Evolutionary conservation across 108 stramenopile species (phyloP), one percentile per base, ranked within the genome.

Genomic region (Schizochytrium sp.): DNA sequence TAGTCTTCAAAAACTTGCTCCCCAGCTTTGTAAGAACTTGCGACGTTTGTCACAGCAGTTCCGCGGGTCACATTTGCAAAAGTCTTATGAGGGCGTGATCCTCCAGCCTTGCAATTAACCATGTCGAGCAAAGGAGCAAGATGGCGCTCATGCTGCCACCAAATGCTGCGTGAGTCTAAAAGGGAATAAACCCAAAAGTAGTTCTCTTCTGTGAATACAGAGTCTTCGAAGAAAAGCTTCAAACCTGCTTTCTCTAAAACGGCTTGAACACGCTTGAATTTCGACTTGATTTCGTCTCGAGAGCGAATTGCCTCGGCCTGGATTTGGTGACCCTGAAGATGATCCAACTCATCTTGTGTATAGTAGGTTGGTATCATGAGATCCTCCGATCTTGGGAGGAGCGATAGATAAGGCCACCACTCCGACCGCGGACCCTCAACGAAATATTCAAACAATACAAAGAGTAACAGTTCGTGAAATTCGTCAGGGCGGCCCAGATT

Each of bases 61-160:
- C 19, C 58, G n/a, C 46, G 88, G 10, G 59, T 46, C 0, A 42
- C 46, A 42, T 94, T 92, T 87, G 91, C 45, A 2, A 38, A 8
- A 7, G 94, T 95, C 5, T 64, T 87, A 61, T 95, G 94, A 17
- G 93, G 59, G 13, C 58, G 19, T 10, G 41, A 3, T 46, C 17
- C 83, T 13, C 90, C 91, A 3, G 64, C 57, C 15, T 87, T 49
- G 89, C 94, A 93, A 89, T 94, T 92, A 56, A 95, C 93, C 61
- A 96, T 88, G 90, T 96, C 96, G 17, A 96, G 92, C 89, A 96
- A 83, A 3, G 96, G 96, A n/a, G 94, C 94, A 45, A 96, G 90
- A 87, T 96, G 95, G 10, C 95, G 91, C 69, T 87, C 72, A 3
- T 94, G 94, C 19, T 87, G 61, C 96, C 96, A 96, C 96, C 96